Percentiles rank a stretch among this genome's conserved stretches.
These are phyloP conservation scores for Cercospora sojina DNA, from an alignment of 2,329 filamentous ascomycete genomes.

Conservation along the genomic window DNA sequence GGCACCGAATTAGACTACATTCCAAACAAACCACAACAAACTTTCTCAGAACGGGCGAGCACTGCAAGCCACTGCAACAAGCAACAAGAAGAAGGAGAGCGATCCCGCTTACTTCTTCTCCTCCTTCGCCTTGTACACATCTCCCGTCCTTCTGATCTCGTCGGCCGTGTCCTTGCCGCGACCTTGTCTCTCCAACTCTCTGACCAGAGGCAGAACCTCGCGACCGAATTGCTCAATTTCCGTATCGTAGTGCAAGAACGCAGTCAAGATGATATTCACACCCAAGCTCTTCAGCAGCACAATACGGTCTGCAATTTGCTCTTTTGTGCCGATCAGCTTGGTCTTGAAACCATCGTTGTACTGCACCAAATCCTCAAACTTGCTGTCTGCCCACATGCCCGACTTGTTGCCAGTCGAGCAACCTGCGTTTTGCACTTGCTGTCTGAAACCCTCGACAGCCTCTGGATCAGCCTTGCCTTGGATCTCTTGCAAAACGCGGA, in stretches of 20 bases:
- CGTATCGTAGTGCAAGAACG: constrained; percentile 55
- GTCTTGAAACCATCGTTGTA: constrained; percentile 59
- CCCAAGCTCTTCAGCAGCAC: constrained; percentile 50
- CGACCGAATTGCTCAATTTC: constrained; percentile 53
- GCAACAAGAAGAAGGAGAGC: constrained; percentile 1
- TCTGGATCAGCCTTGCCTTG: constrained; percentile 55
- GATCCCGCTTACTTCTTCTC: constrained; percentile 26
- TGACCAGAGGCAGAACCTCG: constrained; percentile 50
- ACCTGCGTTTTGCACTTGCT: constrained; percentile 53
- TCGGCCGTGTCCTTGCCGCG: constrained; percentile 49
- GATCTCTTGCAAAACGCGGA: constrained; percentile 52
- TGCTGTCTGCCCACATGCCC: constrained; percentile 56
- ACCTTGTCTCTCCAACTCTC: constrained; percentile 50
- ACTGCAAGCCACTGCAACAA: neutral
- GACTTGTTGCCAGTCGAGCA: constrained; percentile 49
- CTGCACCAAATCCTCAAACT: constrained; percentile 55
- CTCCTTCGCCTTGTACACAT: constrained; percentile 45
- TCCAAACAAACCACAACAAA: neutral
- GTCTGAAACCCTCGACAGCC: constrained; percentile 51
- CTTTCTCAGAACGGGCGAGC: neutral
- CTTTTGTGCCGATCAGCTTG: constrained; percentile 54
- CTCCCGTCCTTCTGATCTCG: constrained; percentile 50
- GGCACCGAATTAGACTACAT: constrained; percentile 18
- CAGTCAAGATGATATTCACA: constrained; percentile 47
- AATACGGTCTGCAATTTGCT: constrained; percentile 54